Base-by-base conservation (phyloP, 495 filamentous ascomycete genomes). In the Aspergillus biplanus region DNA sequence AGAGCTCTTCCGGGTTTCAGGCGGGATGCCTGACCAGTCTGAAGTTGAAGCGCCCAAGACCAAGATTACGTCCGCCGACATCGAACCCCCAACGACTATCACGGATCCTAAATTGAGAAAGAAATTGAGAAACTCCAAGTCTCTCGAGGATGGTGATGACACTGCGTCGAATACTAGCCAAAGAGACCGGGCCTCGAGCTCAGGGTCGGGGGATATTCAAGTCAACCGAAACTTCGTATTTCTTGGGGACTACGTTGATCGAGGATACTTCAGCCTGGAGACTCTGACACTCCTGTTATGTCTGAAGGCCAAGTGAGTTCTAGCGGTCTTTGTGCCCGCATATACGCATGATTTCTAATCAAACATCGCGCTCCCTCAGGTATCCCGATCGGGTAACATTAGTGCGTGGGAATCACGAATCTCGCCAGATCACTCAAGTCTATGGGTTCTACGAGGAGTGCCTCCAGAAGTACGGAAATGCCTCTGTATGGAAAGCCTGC, bases 371-470 rank as follows among this genome's bases (percentile, higher is more conserved):
- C n/a, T n/a, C 16, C 33, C 58, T 16, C 15, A 97, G 93, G 81
- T 97, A 92, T 74, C 96, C 95, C 31, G 93, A 98, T 72, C 85
- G 90, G 54, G 92, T 99, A 65, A 97, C 96, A 11, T 86, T 99
- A 44, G 93, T 99, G 33, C 93, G 95, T 39, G 95, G 95, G 33
- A 99, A 99, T 69, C 95, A 99, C 74, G 95, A 99, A 70, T 97
- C 94, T 16, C 88, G 95, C 15, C 95, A 99, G 73, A 99, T 99
- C 62, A 99, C 95, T 8, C 94, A 97, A 73, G 95, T 99, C 6
- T 99, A 99, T 69, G 95, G 95, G 4, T 99, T 99, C 79, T 97
- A 98, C 80, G 95, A 98, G 69, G 95, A 99, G 71, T 99, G 95
- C 76, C 91, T 96, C 70, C 90, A 91, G 67, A 99, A 99, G 72